Evolutionary conservation across 805 yeast species (phyloP), one percentile per base, ranked within the genome.

Genomic region (Candida xiaguanensis): DNA sequence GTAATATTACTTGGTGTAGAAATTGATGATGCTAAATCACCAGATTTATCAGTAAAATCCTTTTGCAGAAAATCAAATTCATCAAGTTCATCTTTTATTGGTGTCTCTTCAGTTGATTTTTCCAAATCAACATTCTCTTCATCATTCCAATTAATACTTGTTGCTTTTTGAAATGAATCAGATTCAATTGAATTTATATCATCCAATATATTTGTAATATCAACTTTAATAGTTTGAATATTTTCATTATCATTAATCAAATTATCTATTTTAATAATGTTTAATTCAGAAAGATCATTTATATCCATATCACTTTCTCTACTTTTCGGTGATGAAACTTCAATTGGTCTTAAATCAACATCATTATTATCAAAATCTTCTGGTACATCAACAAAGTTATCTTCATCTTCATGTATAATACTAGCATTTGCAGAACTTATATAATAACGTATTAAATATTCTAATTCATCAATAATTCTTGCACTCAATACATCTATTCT

Each of bases 401-500:
- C 39, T 3, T 50, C 53, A 13, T 51, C 56, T 35, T 56, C 58
- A 17, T 38, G 35, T 4, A 47, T 39, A 8, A 53, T 49, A 4
- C 49, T 49, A 17, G 44, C 46, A 16, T 48, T 44, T 6, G 45
- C 31, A 5, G 45, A 38, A 13, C 46, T 47, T 13, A 62, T 52
- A 49, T 75, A 78, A 49, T 68, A 66, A 8, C 77, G 52, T 4
- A 78, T 65, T 34, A 79, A 58, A 44, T 59, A 72, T 50, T 80
- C 84, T 34, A 82, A 73, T 53, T 85, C 90, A 47, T 79, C 83
- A 19, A 82, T 72, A 2, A 85, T 78, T 52, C 88, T 66, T 2
- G 87, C 87, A 56, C 87, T 78, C 41, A 85, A 58, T 7, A 81
- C 63, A 57, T 84, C 91, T 42, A 78, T 70, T 47, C 78, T 72